Conservation (phyloP, 805 yeast genomes). For the Scheffersomyces amazonensis region DNA sequence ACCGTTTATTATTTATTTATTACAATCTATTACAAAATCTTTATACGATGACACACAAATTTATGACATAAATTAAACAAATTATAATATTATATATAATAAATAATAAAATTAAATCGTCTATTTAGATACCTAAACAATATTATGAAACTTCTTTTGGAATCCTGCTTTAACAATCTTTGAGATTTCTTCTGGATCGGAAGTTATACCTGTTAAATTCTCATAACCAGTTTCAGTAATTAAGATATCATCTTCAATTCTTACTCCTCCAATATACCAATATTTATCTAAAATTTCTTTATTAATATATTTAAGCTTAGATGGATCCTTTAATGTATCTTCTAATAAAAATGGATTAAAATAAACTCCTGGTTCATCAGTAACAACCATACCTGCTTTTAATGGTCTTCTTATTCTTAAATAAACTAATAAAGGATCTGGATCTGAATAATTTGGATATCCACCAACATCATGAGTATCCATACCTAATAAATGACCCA, state of each 20-base stretch:
- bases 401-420: conserved; percentile 78
- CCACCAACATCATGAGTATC: conserved; percentile 98
- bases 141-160: conserved; percentile 62
- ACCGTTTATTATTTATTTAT: too few relatives aligned
- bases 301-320: conserved; percentile 57
- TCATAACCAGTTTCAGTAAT: conserved; percentile 77
- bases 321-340: conserved; percentile 49
- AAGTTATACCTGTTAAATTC: conserved; percentile 77
- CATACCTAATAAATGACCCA: conserved; percentile 91
- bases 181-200: conserved; percentile 80
- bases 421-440: conserved; percentile 71
- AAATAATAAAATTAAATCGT: too few relatives aligned
- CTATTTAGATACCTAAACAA: conserved; percentile 22
- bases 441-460: conserved; percentile 76
- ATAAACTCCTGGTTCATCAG: conserved; percentile 94
- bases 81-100: too few relatives aligned
- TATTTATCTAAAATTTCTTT: conserved; percentile 67
- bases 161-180: conserved; percentile 72
- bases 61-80: too few relatives aligned
- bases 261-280: conserved; percentile 92
- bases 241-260: conserved; percentile 91
- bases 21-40: too few relatives aligned
- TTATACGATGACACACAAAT: too few relatives aligned
- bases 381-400: conserved; percentile 76
- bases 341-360: conserved; percentile 81